Percentiles rank a stretch among this genome's conserved stretches.
phyloP scores from a whole-genome alignment of 225 moss, liverwort and hornwort species.

The Ulota crispa region DNA sequence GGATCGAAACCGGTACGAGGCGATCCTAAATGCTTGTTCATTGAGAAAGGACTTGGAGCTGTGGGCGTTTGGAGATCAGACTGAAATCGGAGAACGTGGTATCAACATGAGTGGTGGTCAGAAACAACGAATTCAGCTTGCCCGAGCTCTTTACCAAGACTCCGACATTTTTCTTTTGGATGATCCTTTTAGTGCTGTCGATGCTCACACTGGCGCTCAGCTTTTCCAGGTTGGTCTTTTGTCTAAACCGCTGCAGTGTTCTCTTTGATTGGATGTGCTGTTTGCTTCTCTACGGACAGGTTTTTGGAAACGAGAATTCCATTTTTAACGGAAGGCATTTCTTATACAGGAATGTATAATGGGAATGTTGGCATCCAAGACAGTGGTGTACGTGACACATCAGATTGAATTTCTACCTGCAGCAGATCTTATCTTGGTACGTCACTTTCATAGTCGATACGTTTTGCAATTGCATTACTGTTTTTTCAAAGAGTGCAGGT shows the following conservation, averaged over 20 bases:
- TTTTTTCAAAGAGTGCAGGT: background rate
- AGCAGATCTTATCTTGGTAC: conserved; percentile 80
- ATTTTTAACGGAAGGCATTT: background rate
- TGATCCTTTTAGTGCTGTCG: conserved; percentile 79
- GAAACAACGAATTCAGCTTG: conserved; percentile 80
- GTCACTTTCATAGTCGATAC: background rate
- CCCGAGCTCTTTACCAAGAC: conserved; percentile 73
- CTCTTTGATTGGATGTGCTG: background rate
- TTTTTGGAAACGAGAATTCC: background rate
- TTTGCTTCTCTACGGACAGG: background rate
- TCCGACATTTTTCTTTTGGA: conserved; percentile 70
- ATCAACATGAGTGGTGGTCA: conserved; percentile 87
- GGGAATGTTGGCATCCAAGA: conserved; percentile 75
- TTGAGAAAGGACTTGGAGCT: conserved; percentile 65
- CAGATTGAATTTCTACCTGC: conserved; percentile 88
- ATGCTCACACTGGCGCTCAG: conserved; percentile 70
- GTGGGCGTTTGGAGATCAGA: conserved; percentile 69
- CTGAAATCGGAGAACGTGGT: conserved; percentile 86
- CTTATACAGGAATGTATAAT: conserved; percentile 66
- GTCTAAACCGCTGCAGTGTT: background rate
- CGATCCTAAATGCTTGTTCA: conserved; percentile 52
- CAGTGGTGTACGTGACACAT: conserved; percentile 89
- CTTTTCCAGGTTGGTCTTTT: conserved; percentile 49
- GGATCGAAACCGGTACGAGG: conserved; percentile 46
- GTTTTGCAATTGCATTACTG: background rate